phyloP scores from a whole-genome alignment of 2,329 filamentous ascomycete genomes.

The Catunica adiposa region DNA sequence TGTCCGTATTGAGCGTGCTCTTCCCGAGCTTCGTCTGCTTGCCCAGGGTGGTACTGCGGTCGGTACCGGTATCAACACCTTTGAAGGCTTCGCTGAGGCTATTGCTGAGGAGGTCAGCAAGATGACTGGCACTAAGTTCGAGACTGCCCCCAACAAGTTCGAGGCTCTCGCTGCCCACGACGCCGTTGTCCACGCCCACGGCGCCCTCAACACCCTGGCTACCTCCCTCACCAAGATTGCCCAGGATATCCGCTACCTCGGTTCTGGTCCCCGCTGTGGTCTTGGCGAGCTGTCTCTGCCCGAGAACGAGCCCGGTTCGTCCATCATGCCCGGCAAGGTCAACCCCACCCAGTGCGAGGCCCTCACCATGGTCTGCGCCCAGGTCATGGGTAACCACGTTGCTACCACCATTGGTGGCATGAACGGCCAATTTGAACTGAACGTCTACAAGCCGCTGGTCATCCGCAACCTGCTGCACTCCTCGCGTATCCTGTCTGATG shows the following conservation, averaged over 20 bases:
- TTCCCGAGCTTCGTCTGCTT: constrained; percentile 72
- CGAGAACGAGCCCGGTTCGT: constrained; percentile 94
- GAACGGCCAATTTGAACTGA: constrained; percentile 96
- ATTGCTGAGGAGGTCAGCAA: constrained; percentile 81
- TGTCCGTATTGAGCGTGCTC: constrained; percentile 63
- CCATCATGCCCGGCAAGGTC: constrained; percentile 99
- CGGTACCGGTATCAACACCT: constrained; percentile 94
- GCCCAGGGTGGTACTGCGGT: constrained; percentile 95
- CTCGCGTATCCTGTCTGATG: constrained; percentile 70
- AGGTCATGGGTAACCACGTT: constrained; percentile 95
- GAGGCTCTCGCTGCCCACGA: constrained; percentile 93
- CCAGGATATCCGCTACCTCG: constrained; percentile 93
- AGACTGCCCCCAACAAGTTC: constrained; percentile 97
- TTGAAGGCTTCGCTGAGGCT: constrained; percentile 84
- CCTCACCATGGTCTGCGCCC: constrained; percentile 90
- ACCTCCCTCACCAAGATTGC: constrained; percentile 92
- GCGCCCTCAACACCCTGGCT: constrained; percentile 83
- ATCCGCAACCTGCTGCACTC: constrained; percentile 94
- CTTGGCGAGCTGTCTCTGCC: constrained; percentile 84
- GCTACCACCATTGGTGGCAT: constrained; percentile 87
- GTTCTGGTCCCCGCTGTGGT: constrained; percentile 87
- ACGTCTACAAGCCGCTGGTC: constrained; percentile 95
- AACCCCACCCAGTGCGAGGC: constrained; percentile 98
- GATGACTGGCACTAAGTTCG: constrained; percentile 85
- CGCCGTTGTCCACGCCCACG: constrained; percentile 84